Percentiles rank a stretch among this genome's conserved stretches.
Conservation (phyloP, 2,329 filamentous ascomycete genomes). For the Cladosporium sp. region DNA sequence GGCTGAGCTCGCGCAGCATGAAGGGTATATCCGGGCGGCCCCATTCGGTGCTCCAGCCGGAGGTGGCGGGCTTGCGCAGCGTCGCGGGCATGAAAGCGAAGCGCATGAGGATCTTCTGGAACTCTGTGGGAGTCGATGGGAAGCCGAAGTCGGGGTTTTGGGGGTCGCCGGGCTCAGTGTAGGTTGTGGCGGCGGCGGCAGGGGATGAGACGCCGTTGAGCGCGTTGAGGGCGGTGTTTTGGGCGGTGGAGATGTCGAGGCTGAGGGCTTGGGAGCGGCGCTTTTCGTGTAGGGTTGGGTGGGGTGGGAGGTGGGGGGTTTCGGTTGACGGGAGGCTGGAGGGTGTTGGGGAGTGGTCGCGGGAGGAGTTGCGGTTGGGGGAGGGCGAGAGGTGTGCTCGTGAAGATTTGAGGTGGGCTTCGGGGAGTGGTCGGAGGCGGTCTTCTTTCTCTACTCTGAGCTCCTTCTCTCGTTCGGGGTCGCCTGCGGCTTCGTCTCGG, state of each 20-base stretch:
- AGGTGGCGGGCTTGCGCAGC: constrained; percentile 42
- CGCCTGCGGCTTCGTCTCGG: constrained; percentile 70
- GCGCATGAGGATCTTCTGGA: constrained; percentile 83
- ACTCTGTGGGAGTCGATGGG: constrained; percentile 74
- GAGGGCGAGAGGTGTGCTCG: constrained; percentile 22
- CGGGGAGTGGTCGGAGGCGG: constrained; percentile 72
- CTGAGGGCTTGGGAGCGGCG: constrained; percentile 32
- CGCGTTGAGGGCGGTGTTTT: constrained; percentile 29
- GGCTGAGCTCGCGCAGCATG: constrained; percentile 77
- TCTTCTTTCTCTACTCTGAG: constrained; percentile 79
- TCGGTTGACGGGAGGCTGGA: constrained; percentile 13
- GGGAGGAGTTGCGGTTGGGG: constrained; percentile 45
- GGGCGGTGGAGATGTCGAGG: constrained; percentile 30
- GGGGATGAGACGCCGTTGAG: constrained; percentile 2
- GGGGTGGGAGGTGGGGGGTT: constrained; percentile 27
- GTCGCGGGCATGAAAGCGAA: constrained; percentile 69
- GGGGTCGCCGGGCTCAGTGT: constrained; percentile 14
- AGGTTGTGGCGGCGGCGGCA: constrained; percentile 11
- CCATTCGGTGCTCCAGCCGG: constrained; percentile 89
- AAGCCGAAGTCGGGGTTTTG: constrained; percentile 56
- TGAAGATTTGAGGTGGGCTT: constrained; percentile 36
- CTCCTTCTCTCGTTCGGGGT: constrained; percentile 71
- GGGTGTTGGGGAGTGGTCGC: constrained; percentile 11
- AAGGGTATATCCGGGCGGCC: constrained; percentile 81
- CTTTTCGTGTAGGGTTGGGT: constrained; percentile 34